Evolutionary conservation across 2,329 filamentous ascomycete genomes (phyloP), one percentile per base, ranked within the genome.

Genomic region (Passalora sequoiae): DNA sequence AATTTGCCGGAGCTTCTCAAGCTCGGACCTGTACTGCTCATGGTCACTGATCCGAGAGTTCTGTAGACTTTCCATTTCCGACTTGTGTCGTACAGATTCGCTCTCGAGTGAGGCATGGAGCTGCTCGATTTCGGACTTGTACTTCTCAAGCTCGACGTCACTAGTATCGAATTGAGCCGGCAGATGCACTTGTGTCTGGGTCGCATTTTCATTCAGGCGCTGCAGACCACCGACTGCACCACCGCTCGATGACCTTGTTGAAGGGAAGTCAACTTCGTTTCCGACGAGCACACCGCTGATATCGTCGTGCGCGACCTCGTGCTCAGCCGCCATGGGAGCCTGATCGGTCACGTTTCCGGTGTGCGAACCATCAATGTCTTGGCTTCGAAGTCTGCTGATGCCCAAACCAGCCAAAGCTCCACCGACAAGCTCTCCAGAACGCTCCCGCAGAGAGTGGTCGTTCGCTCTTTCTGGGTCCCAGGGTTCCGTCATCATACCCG

Each of bases 401-500:
- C 62, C 63, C 32, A 61, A 58, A n/a, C 62, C 63, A 41, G 61
- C 60, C 10, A 63, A 43, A 17, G 60, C 56, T 16, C 60, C 60
- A 8, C 59, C 60, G 29, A 58, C 55, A n/a, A 59, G 51, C 16
- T 60, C 58, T 20, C 51, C 58, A 15, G 61, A 57, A 22, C 49
- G 49, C 5, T 59, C 49, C 10, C 35, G 32, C 4, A 60, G 25
- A 15, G 33, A 36, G 6, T 3, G 19, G 4, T 43, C 36, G n/a
- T 44, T 7, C 21, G 25, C 30, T 4, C 42, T 35, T 10, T 65
- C 60, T 20, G 69, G 69, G 45, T 69, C 64, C 73, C 73, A 77
- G 17, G 75, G 69, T 38, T 83, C 79, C 6, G 79, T 83, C 78
- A 82, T 83, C 51, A 75, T 74, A 31, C 71, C 71, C 38, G 75